Percentiles rank a stretch among this genome's conserved stretches.
Evolutionary conservation across 306 rosid species (phyloP).

Genomic region (Vigna trinervia): DNA sequence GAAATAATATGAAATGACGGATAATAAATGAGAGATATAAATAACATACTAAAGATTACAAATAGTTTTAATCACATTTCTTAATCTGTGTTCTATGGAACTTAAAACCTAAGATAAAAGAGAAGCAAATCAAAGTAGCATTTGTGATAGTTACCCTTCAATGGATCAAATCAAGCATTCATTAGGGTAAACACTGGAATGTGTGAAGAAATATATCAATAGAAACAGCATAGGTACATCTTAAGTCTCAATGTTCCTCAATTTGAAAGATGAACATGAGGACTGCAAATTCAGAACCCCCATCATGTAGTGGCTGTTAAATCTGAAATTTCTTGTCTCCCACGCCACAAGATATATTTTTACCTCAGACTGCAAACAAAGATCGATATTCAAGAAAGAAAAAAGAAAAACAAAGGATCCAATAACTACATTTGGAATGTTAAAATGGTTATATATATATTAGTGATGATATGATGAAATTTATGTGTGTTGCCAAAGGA

Average conservation of each 20-base stretch:
- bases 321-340: slow-evolving; percentile 12
- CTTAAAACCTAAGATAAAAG: neutral
- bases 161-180: neutral
- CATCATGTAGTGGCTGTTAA: slow-evolving; percentile 14
- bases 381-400: neutral
- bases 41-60: neutral
- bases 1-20: neutral
- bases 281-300: slow-evolving; percentile 17
- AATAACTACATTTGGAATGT: neutral
- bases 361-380: neutral
- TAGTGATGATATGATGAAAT: slow-evolving; percentile 22
- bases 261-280: neutral
- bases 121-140: neutral
- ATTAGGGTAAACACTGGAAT: neutral
- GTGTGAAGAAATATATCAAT: neutral
- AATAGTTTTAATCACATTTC: neutral
- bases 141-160: neutral
- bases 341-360: neutral
- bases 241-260: neutral
- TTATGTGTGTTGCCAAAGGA: neutral
- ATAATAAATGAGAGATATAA: neutral
- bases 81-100: neutral
- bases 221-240: neutral
- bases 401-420: neutral
- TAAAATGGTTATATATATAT: neutral